These are phyloP conservation scores for Kwoniella botswanensis DNA, from an alignment of 768 basidiomycete species.

Conservation along the genomic window DNA sequence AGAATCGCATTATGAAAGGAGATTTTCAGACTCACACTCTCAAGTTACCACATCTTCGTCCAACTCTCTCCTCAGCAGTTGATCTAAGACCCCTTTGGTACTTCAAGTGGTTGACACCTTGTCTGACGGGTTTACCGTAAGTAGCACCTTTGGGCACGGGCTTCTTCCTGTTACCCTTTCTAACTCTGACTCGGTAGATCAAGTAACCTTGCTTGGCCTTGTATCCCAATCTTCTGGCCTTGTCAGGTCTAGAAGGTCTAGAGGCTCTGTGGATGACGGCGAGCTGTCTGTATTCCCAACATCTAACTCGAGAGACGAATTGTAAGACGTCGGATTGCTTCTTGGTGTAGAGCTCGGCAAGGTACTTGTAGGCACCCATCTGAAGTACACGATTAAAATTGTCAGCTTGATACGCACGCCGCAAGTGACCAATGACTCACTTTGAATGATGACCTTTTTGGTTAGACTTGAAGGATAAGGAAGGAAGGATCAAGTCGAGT, in stretches of 20 bases:
- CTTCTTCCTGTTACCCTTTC: conserved; percentile 99
- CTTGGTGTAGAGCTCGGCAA: conserved; percentile 96
- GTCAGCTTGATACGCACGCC: neutral
- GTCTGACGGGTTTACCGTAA: conserved; percentile 97
- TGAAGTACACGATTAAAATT: conserved; percentile 12
- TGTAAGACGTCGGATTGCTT: conserved; percentile 72
- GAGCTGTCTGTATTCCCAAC: conserved; percentile 98
- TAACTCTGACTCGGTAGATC: conserved; percentile 94
- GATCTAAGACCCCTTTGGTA: conserved; percentile 91
- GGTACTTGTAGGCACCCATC: conserved; percentile 69
- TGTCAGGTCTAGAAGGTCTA: conserved; percentile 97
- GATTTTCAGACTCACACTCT: conserved; percentile 65
- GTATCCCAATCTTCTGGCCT: conserved; percentile 97
- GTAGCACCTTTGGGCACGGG: conserved; percentile 99
- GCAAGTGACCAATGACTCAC: conserved; percentile 9
- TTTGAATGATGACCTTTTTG: conserved; percentile 26
- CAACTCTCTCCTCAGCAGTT: conserved; percentile 97
- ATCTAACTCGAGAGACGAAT: conserved; percentile 95
- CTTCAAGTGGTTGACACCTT: conserved; percentile 98
- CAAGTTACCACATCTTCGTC: conserved; percentile 91
- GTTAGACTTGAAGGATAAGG: conserved; percentile 29
- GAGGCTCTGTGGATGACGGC: conserved; percentile 98
- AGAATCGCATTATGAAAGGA: neutral
- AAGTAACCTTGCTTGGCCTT: conserved; percentile 99
- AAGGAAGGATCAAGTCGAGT: conserved; percentile 2